These are phyloP conservation scores for Emergomyces africanus DNA, from an alignment of 2,329 filamentous ascomycete species.

Conservation along the genomic window DNA sequence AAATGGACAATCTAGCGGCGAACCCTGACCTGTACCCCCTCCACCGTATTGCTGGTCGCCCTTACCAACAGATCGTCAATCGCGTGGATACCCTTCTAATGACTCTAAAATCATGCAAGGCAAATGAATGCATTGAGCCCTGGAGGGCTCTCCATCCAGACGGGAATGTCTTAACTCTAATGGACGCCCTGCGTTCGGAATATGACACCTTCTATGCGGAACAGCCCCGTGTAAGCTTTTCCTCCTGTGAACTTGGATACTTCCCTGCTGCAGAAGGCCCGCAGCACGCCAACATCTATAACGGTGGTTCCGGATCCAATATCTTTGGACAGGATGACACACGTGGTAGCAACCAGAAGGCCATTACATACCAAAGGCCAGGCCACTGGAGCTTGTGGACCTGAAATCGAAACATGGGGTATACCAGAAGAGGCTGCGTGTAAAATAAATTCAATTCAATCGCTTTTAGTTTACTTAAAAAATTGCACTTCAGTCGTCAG, in stretches of 20 bases:
- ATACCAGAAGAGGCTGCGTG: too few species aligned
- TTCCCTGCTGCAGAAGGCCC: conserved; percentile 44
- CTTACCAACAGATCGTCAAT: conserved; percentile 28
- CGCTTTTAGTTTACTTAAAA: too few species aligned
- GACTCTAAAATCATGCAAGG: conserved; percentile 49
- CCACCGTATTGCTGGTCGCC: conserved; percentile 13
- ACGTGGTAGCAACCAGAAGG: too few species aligned
- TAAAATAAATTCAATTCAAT: too few species aligned
- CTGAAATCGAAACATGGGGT: too few species aligned
- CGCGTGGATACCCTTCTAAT: conserved; percentile 48
- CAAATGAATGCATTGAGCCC: conserved; percentile 39
- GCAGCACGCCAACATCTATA: conserved; percentile 15
- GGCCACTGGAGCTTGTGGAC: too few species aligned
- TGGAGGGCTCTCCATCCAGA: conserved; percentile 46
- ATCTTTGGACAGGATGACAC: too few species aligned
- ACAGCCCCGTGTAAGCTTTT: conserved; percentile 40
- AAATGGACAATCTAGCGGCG: conserved; percentile 12
- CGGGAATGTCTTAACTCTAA: conserved; percentile 39
- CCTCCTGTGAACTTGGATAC: conserved; percentile 44
- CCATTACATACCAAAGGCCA: too few species aligned
- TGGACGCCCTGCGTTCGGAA: conserved; percentile 35
- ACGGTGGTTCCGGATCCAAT: too few species aligned
- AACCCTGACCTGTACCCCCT: too few species aligned
- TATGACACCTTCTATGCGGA: conserved; percentile 44
- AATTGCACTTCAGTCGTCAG: too few species aligned